These are phyloP conservation scores for Backusella parvicylindrica DNA, from an alignment of 192 early-diverging fungal genomes.

Conservation along the genomic window DNA sequence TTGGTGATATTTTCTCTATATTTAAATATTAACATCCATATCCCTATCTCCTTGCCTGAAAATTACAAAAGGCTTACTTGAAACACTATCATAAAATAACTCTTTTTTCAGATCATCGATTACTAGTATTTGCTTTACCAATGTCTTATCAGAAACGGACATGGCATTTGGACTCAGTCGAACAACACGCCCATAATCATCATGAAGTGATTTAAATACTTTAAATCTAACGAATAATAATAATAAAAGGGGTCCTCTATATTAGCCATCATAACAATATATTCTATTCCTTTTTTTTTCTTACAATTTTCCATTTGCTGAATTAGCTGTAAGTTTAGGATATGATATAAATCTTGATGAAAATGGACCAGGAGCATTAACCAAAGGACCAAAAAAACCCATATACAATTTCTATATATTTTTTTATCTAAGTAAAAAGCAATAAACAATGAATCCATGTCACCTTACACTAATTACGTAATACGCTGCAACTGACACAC, in stretches of 20 bases:
- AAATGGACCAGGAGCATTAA: slow-evolving; percentile 20
- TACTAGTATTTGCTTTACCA: slow-evolving; percentile 32
- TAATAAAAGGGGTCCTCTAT: background rate
- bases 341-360: slow-evolving; percentile 6
- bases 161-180: slow-evolving; percentile 30
- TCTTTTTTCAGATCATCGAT: slow-evolving; percentile 23
- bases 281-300: background rate
- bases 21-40: background rate
- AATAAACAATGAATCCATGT: no score
- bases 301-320: slow-evolving; percentile 11
- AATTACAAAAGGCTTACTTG: background rate
- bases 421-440: no score
- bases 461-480: background rate
- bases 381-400: slow-evolving; percentile 17
- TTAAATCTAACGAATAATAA: background rate
- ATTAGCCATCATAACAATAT: background rate
- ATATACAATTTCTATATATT: slow-evolving; percentile 20
- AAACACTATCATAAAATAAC: background rate
- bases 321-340: background rate
- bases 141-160: slow-evolving; percentile 38
- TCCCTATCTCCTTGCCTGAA: background rate
- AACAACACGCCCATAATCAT: slow-evolving; percentile 40
- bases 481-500: background rate
- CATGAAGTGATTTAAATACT: slow-evolving; percentile 19
- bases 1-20: background rate